Base-by-base conservation (phyloP, 345 rosid genomes). In the Lumnitzera littorea region DNA sequence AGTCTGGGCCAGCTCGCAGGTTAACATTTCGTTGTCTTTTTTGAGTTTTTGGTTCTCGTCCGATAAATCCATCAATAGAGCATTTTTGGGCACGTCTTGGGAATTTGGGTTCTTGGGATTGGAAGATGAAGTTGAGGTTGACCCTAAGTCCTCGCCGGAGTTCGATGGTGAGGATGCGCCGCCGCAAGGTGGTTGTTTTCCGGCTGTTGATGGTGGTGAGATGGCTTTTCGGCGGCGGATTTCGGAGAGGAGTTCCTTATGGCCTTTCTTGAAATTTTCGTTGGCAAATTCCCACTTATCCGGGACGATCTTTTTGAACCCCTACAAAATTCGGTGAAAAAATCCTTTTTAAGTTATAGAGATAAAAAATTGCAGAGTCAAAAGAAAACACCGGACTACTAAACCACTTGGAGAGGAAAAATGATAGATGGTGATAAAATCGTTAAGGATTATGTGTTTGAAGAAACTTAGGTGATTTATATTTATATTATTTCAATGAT, bases 31-130 rank as follows among this genome's bases (percentile, higher is more conserved):
- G 71, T 89, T 92, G 64, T 92, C 91, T 41, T 71, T 74, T 64
- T 72, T 92, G 78, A 92, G 74, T 68, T 78, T 85, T 79, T 90
- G 91, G 76, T 92, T 92, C 82, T 92, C 96, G 53, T 64, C 96
- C 1, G 94, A 76, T 31, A 91, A 53, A 24, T 76, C 96, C 0
- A 88, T 83, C 9, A 79, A 68, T 51, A 83, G 76, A 31, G 70
- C 24, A 15, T 56, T 52, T 43, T 50, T 55, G 2, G 76, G 63
- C 5, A 60, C 16, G 75, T 79, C 56, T 84, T 91, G 31, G 82
- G 91, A 88, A 0, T 90, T 90, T n/a, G 88, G 91, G 52, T 77
- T 83, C 85, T 86, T 91, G 0, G 91, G 83, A 24, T 82, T 92
- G 20, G 81, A 80, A 2, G 96, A 87, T 6, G 95, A 80, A 5